Conservation (phyloP, 2,329 filamentous ascomycete genomes). For the Pseudocercospora cruenta region DNA sequence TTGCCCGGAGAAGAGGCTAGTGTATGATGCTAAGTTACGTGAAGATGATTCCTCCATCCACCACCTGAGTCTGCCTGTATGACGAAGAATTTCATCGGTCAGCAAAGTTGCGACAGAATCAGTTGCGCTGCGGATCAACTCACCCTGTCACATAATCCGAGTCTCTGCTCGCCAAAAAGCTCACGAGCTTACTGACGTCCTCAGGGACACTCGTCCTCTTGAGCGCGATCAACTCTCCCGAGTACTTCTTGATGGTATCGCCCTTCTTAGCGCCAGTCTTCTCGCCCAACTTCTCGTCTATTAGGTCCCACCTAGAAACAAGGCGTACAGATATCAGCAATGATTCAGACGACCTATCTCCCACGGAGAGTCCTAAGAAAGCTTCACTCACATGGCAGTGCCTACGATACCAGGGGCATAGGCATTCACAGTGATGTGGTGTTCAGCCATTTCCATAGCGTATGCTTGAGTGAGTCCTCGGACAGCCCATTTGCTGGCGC, state of each 20-base stretch:
- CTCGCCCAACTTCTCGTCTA: conserved; percentile 63
- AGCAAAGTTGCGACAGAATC: background rate
- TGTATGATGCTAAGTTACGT: conserved; percentile 24
- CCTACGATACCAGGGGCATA: conserved; percentile 71
- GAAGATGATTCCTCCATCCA: conserved; percentile 45
- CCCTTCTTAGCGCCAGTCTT: conserved; percentile 53
- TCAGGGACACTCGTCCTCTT: conserved; percentile 63
- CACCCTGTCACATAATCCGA: conserved; percentile 69
- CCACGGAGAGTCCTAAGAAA: background rate
- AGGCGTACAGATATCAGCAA: background rate
- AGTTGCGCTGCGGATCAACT: conserved; percentile 52
- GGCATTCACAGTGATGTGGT: conserved; percentile 68
- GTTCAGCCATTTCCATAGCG: conserved; percentile 66
- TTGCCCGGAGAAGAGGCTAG: background rate
- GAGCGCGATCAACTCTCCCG: conserved; percentile 58
- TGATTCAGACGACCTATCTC: background rate
- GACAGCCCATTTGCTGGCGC: conserved; percentile 68
- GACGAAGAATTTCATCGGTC: background rate
- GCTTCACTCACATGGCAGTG: conserved; percentile 55
- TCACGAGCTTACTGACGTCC: conserved; percentile 64
- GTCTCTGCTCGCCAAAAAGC: conserved; percentile 62
- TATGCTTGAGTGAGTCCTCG: conserved; percentile 68
- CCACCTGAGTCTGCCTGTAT: conserved; percentile 62
- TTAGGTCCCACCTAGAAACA: conserved; percentile 59
- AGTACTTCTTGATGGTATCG: conserved; percentile 57